Base-by-base conservation (phyloP, 306 rosid genomes). In the Cyamopsis tetragonoloba region DNA sequence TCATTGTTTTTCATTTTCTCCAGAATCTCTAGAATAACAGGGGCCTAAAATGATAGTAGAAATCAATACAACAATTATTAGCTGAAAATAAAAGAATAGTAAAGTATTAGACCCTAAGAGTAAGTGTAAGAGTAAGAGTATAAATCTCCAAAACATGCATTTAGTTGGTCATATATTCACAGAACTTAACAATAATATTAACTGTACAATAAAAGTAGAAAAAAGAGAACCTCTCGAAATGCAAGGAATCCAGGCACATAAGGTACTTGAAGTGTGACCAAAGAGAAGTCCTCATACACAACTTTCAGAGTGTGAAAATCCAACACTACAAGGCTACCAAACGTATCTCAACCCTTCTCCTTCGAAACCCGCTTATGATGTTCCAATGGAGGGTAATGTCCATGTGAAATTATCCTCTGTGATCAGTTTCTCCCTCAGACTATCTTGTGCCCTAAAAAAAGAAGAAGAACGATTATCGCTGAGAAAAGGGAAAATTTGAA, bases 211-310 rank as follows among this genome's bases (percentile, higher is more conserved):
- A 22, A 51, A 55, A 9, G 3, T 17, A 32, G 4, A 50, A 14
- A 65, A 1, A 61, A 73, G n/a, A 44, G 5, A 67, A 89, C 97
- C 96, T 93, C 98, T 81, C 98, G 83, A 73, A 93, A 93, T 19
- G 97, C 97, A 5, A 93, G 96, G 83, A 93, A 93, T 60, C 97
- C 97, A 12, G 98, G 86, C 22, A 84, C 87, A 73, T 89, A 93
- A 18, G 97, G 97, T 12, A 86, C 79, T 32, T 9, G 56, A 22
- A 84, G 77, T 23, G 67, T 83, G 75, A 89, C 86, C 7, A 81
- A 24, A n/a, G 89, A 79, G 84, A 78, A 79, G 55, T 88, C 96
- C 23, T 89, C 83, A 56, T 84, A 88, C 1, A 93, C 86, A 70
- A 81, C 62, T 86, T 80, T 77, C 3, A 86, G 79, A 50, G 76